Base-by-base conservation (phyloP, 345 rosid genomes). In the Aurinia saxatilis region DNA sequence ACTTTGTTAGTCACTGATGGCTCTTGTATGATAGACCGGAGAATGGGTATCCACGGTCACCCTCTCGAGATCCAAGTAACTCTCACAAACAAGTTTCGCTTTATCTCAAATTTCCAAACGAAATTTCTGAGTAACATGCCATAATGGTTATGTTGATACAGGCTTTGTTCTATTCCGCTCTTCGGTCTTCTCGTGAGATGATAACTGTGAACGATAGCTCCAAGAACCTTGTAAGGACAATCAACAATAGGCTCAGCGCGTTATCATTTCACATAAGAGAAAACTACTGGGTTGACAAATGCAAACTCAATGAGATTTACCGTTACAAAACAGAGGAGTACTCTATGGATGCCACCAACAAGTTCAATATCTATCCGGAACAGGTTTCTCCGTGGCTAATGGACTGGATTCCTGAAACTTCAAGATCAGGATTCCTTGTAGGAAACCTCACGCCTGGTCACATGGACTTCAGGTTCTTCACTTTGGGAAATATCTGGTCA, bases 381-480 rank as follows among this genome's bases (percentile, higher is more conserved):
- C 96, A 91, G 71, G 83, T 91, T 67, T 73, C 95, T 74, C 80
- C 88, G 3, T 91, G 98, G 96, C 62, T 91, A 62, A 89, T 83
- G 49, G 98, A 88, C 57, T 88, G 96, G 98, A 87, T 91, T 63
- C 96, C 95, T 15, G 83, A 86, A 59, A 75, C 72, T 74, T 81
- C 88, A 29, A 84, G 81, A 50, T 87, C 82, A 40, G 98, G 98
- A 51, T 91, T 82, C 70, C 68, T 91, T 17, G 80, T 91, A 13
- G 96, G 96, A 60, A 91, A 88, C 81, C 78, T 91, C 68, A 95
- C 86, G 47, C 95, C 98, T 19, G 96, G 92, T 72, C 98, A 88
- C 35, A 91, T 91, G 96, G 98, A 91, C 71, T 91, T 91, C 68
- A 76, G 96, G 56, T 86, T 91, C 75, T 88, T 91, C 65, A 82